Evolutionary conservation across 768 basidiomycete species (phyloP).

Genomic region (Butyriboletus loyo): DNA sequence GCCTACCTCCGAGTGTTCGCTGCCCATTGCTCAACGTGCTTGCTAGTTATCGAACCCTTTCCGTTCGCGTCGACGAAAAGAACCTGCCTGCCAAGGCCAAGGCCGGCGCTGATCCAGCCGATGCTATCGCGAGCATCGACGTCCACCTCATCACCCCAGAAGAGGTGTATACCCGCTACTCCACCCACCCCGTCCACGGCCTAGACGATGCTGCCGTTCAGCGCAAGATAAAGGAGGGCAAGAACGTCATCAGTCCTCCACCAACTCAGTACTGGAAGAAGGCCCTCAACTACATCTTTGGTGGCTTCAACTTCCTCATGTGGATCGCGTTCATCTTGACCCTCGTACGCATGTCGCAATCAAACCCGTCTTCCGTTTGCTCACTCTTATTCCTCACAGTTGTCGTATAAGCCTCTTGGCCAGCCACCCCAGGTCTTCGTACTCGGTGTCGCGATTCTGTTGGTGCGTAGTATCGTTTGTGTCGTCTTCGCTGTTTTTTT

Average conservation of each 20-base stretch:
- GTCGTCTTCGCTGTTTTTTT: constrained; percentile 7
- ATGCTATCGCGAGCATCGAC: constrained; percentile 44
- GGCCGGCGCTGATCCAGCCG: constrained; percentile 30
- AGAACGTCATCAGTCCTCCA: constrained; percentile 49
- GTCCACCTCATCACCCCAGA: constrained; percentile 44
- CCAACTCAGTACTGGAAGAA: constrained; percentile 48
- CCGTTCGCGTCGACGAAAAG: constrained; percentile 39
- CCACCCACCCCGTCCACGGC: constrained; percentile 41
- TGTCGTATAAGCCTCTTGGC: constrained; percentile 51
- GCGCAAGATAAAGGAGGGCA: constrained; percentile 36
- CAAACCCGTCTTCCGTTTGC: neutral
- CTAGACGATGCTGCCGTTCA: constrained; percentile 42
- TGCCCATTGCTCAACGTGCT: neutral
- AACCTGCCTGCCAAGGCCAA: constrained; percentile 16
- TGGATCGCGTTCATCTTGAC: constrained; percentile 51
- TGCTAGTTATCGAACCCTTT: constrained; percentile 40
- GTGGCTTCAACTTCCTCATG: constrained; percentile 58
- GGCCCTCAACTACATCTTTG: constrained; percentile 50
- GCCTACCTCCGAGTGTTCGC: neutral
- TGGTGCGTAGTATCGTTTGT: constrained; percentile 32
- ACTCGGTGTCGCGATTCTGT: constrained; percentile 46
- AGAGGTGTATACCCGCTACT: constrained; percentile 43
- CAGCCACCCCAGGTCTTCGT: constrained; percentile 40
- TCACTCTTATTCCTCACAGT: constrained; percentile 28
- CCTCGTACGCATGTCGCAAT: constrained; percentile 25